A percentile compares a stretch with the other conserved stretches of the same genome.
phyloP scores from a whole-genome alignment of 2,329 filamentous ascomycete genomes.

The Arthrinium phaeospermum region DNA sequence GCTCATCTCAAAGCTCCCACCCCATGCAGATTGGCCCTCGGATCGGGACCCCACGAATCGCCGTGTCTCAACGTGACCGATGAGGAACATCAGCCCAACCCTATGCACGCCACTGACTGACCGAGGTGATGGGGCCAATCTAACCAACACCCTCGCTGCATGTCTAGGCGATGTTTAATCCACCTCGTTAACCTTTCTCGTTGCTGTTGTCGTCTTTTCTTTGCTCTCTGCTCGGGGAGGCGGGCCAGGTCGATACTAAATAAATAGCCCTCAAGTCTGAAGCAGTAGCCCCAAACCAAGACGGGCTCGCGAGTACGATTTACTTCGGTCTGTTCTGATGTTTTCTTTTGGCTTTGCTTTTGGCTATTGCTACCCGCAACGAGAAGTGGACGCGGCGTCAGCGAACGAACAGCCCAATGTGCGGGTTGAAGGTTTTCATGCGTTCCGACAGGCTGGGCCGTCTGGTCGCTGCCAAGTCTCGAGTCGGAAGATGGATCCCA shows the following conservation, averaged over 20 bases:
- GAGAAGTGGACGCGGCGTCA: background rate
- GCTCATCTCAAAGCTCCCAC: background rate
- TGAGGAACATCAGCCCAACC: constrained; percentile 1
- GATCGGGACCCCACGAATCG: constrained; percentile 10
- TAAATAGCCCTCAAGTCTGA: background rate
- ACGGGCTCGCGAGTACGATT: constrained; percentile 2
- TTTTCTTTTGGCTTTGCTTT: background rate
- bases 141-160: background rate
- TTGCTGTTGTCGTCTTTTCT: background rate
- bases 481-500: constrained; percentile 3
- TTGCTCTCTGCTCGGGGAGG: background rate
- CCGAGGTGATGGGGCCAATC: background rate
- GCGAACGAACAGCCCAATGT: background rate
- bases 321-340: constrained; percentile 13
- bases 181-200: background rate
- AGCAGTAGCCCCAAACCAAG: constrained; percentile 1
- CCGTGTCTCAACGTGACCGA: constrained; percentile 15
- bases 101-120: constrained; percentile 13
- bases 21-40: background rate
- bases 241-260: background rate
- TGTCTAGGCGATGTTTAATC: background rate
- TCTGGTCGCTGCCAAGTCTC: constrained; percentile 7
- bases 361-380: background rate
- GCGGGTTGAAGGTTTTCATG: background rate
- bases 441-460: constrained; percentile 14